Conservation (phyloP, 2,329 filamentous ascomycete species). For the Aspergillus piperis region DNA sequence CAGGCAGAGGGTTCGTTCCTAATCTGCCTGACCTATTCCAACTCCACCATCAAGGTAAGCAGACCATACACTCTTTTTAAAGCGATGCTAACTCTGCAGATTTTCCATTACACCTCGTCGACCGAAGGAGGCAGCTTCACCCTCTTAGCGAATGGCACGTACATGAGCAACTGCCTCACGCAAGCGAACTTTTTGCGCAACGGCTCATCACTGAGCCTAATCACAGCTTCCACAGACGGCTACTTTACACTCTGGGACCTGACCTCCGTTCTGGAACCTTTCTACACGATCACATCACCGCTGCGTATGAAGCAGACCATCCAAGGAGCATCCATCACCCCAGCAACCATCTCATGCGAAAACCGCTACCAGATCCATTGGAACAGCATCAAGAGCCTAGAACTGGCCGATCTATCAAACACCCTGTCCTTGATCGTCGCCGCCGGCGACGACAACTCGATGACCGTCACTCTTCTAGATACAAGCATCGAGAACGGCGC, state of each 20-base stretch:
- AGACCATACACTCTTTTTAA: neutral
- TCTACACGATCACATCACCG: slow-evolving; percentile 27
- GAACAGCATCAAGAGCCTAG: slow-evolving; percentile 69
- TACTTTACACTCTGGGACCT: slow-evolving; percentile 65
- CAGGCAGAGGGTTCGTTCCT: slow-evolving; percentile 47
- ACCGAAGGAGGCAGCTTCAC: slow-evolving; percentile 28
- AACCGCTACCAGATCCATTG: slow-evolving; percentile 66
- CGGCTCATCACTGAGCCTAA: slow-evolving; percentile 46
- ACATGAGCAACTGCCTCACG: slow-evolving; percentile 75
- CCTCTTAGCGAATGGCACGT: slow-evolving; percentile 57
- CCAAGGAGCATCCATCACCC: slow-evolving; percentile 24
- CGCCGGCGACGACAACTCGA: slow-evolving; percentile 84
- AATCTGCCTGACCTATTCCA: slow-evolving; percentile 76
- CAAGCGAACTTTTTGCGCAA: slow-evolving; percentile 52
- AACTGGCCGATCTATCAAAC: slow-evolving; percentile 33
- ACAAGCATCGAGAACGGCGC: slow-evolving; percentile 17
- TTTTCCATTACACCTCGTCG: slow-evolving; percentile 46
- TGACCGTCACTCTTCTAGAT: slow-evolving; percentile 59
- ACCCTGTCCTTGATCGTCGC: slow-evolving; percentile 62
- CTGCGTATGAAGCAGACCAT: slow-evolving; percentile 24
- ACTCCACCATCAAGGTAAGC: slow-evolving; percentile 69
- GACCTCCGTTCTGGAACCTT: slow-evolving; percentile 29
- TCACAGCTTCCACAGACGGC: slow-evolving; percentile 81
- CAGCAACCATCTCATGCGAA: slow-evolving; percentile 35
- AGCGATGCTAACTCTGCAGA: slow-evolving; percentile 35